phyloP scores from a whole-genome alignment of 441 rosid species.

The Adansonia gregorii region DNA sequence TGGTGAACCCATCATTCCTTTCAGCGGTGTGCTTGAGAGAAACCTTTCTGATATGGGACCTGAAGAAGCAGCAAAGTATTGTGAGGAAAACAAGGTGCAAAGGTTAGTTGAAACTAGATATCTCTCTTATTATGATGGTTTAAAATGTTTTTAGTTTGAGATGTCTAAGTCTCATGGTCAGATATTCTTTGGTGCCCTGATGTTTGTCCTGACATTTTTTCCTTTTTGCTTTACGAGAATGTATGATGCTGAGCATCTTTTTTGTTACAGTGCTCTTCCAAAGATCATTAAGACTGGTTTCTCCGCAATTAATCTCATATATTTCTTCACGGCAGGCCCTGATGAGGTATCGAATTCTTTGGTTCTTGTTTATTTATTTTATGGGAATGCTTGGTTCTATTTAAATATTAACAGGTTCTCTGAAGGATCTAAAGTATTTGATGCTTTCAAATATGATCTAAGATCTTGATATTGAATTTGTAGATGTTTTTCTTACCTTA shows the following conservation, averaged over 20 bases:
- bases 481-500: background rate
- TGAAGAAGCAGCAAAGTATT: conserved; percentile 79
- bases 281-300: conserved; percentile 98
- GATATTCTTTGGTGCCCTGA: background rate
- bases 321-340: conserved; percentile 97
- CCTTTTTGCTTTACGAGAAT: background rate
- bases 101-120: conserved; percentile 57
- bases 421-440: background rate
- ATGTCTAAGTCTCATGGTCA: background rate
- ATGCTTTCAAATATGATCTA: background rate
- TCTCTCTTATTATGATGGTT: background rate
- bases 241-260: conserved; percentile 26
- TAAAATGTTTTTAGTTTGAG: background rate
- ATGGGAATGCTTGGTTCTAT: background rate
- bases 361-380: background rate
- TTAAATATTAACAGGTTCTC: background rate
- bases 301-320: conserved; percentile 92
- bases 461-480: background rate
- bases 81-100: conserved; percentile 95
- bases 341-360: conserved; percentile 67
- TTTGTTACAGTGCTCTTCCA: conserved; percentile 78
- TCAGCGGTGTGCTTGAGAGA: conserved; percentile 82
- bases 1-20: conserved; percentile 91
- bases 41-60: conserved; percentile 79
- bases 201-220: background rate